Conservation (phyloP, 208 protist species). For the Acanthamoeba royreba region DNA sequence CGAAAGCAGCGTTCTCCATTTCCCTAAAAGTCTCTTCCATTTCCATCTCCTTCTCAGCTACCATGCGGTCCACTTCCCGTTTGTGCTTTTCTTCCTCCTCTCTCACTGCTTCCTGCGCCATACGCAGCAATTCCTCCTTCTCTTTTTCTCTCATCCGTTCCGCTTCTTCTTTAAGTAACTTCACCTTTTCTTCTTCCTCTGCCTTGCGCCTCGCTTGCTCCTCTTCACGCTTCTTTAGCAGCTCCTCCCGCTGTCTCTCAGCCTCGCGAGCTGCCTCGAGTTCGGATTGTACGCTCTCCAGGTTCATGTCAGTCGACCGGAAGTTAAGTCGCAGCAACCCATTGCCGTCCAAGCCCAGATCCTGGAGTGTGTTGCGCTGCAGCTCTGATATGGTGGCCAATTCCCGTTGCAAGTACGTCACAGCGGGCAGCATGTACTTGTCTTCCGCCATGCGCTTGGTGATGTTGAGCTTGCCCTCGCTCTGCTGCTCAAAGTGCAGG, state of each 20-base stretch:
- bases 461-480: neutral
- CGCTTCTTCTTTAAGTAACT: neutral
- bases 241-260: neutral
- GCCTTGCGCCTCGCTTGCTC: neutral
- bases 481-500: neutral
- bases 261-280: neutral
- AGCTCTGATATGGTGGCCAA: neutral
- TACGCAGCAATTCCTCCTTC: neutral
- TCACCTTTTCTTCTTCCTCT: neutral
- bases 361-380: neutral
- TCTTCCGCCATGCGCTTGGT: neutral
- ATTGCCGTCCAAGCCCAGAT: neutral
- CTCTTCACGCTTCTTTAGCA: neutral
- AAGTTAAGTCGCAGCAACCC: neutral
- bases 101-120: neutral
- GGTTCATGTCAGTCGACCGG: neutral
- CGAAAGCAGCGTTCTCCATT: neutral
- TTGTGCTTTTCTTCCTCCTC: neutral
- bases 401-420: neutral
- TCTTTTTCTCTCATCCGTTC: neutral
- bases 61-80: neutral
- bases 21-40: neutral
- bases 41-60: neutral
- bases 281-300: neutral
- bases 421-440: neutral